Percentiles rank a stretch among this genome's conserved stretches.
These are phyloP conservation scores for Parachlorella kessleri DNA, from an alignment of 139 green algal species.

Conservation along the genomic window DNA sequence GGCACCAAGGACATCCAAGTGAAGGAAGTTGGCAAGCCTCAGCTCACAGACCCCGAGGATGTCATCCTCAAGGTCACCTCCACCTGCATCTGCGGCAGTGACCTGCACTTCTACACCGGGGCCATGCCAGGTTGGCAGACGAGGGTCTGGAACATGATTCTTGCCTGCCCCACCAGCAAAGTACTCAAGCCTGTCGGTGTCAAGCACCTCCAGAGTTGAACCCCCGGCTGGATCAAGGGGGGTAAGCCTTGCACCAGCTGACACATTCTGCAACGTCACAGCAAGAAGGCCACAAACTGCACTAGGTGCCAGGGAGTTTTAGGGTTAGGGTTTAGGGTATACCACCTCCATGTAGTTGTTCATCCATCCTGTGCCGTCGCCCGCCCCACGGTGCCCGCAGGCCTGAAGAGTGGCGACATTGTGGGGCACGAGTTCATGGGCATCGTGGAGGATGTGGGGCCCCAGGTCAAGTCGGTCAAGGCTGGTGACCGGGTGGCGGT, in stretches of 20 bases:
- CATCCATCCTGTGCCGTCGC: background rate
- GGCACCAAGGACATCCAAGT: constrained; percentile 8
- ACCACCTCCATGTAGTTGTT: no score
- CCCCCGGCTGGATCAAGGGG: no score
- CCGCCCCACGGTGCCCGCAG: background rate
- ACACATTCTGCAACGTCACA: no score
- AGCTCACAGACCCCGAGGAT: constrained; percentile 44
- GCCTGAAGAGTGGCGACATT: constrained; percentile 44
- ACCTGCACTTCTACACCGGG: constrained; percentile 75
- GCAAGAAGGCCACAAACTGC: no score
- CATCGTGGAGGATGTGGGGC: constrained; percentile 52
- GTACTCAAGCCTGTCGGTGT: no score
- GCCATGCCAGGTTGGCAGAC: constrained; percentile 51
- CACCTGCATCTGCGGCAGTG: constrained; percentile 73
- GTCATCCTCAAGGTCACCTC: constrained; percentile 65
- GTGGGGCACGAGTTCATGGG: constrained; percentile 82
- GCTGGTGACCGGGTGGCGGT: constrained; percentile 70
- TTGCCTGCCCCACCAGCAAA: no score
- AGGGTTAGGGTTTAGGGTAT: no score
- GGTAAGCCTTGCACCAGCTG: no score
- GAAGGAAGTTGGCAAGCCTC: background rate
- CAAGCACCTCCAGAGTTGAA: no score
- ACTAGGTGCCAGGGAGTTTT: no score
- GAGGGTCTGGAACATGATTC: no score
- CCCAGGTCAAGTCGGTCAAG: constrained; percentile 45